These are phyloP conservation scores for Alternaria ventricosa DNA, from an alignment of 2,329 filamentous ascomycete species.

Conservation along the genomic window DNA sequence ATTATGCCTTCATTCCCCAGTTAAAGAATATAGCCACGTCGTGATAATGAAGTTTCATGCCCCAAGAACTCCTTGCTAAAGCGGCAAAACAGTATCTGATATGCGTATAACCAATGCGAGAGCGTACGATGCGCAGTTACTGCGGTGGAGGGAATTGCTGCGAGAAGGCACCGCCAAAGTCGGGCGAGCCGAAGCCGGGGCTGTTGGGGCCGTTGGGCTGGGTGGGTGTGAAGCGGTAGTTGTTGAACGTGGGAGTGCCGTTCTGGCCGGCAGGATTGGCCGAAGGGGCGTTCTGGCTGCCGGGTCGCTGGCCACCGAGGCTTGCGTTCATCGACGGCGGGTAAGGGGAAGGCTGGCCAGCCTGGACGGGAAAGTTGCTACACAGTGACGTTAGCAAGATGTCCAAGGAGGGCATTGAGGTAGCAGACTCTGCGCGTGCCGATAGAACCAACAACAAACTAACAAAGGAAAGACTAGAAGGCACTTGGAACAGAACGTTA, in stretches of 20 bases:
- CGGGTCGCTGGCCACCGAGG: constrained; percentile 1
- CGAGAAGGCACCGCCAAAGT: constrained; percentile 16
- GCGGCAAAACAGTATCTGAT: constrained; percentile 8
- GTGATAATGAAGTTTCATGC: constrained; percentile 5
- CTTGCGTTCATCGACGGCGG: constrained; percentile 2
- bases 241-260: background rate
- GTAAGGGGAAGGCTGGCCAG: constrained; percentile 7
- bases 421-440: constrained; percentile 1
- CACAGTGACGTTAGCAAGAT: constrained; percentile 4
- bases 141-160: constrained; percentile 16
- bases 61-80: constrained; percentile 16
- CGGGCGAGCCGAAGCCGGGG: constrained; percentile 4
- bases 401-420: background rate
- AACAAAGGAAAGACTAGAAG: constrained; percentile 7
- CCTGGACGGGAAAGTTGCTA: constrained; percentile 3
- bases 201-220: constrained; percentile 8
- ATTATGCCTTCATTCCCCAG: constrained; percentile 5
- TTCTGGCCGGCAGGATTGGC: background rate
- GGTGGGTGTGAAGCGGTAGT: constrained; percentile 1
- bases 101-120: constrained; percentile 1
- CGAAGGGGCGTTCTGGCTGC: background rate
- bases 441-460: constrained; percentile 3
- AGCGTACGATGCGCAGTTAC: background rate
- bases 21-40: background rate
- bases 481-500: constrained; percentile 20